These are phyloP conservation scores for Rostrohypoxylon terebratum DNA, from an alignment of 495 filamentous ascomycete species.

Conservation along the genomic window DNA sequence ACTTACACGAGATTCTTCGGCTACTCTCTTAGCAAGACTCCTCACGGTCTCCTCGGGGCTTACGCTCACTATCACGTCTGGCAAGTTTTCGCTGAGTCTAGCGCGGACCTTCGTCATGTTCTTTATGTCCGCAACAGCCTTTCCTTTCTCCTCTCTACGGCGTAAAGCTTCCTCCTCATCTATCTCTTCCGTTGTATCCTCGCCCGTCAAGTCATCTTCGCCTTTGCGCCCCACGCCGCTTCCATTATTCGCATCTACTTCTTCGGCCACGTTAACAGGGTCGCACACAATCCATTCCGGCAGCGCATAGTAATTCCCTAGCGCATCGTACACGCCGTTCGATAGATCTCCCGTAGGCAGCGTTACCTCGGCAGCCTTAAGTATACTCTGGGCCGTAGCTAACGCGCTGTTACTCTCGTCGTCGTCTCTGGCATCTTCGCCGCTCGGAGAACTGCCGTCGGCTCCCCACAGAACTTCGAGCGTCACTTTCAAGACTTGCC, in stretches of 20 bases:
- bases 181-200: conserved; percentile 50
- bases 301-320: conserved; percentile 79
- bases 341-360: conserved; percentile 79
- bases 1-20: conserved; percentile 74
- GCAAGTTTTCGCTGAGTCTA: conserved; percentile 76
- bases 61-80: conserved; percentile 72
- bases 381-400: conserved; percentile 78
- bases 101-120: conserved; percentile 72
- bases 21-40: conserved; percentile 69
- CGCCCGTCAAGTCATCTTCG: conserved; percentile 59
- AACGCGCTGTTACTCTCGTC: conserved; percentile 56
- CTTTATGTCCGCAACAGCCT: conserved; percentile 58
- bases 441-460: conserved; percentile 42
- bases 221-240: conserved; percentile 57
- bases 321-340: conserved; percentile 81
- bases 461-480: conserved; percentile 70
- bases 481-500: conserved; percentile 76
- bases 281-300: conserved; percentile 81
- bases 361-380: conserved; percentile 83
- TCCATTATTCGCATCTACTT: conserved; percentile 42
- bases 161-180: conserved; percentile 66
- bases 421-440: conserved; percentile 42
- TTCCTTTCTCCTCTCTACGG: conserved; percentile 75
- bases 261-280: conserved; percentile 73
- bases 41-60: conserved; percentile 72